Evolutionary conservation across 2,329 filamentous ascomycete species (phyloP), one percentile per base, ranked within the genome.

Genomic region (Talaromyces pinophilus): DNA sequence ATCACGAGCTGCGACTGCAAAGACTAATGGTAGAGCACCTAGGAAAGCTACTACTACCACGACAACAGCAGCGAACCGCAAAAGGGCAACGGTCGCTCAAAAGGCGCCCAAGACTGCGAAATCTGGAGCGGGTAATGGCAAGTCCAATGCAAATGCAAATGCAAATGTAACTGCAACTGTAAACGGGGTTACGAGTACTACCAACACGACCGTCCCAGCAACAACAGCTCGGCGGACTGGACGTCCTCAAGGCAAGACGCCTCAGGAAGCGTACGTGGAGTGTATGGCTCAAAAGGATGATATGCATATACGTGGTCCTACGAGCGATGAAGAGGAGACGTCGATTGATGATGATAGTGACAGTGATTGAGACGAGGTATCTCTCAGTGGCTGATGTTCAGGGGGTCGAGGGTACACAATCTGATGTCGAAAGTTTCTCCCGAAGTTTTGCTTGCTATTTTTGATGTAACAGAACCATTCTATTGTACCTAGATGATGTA

Each of bases 401-500:
- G 19, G 13, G 13, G 15, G 22, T 44, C 8, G 11, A 22, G 17
- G 30, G n/a, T 40, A 57, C 33, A 38, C 19, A 38, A 38, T 40
- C 5, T 10, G 28, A 28, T 30, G 19, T 25, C 15, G 15, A 30
- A 35, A 11, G 15, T 11, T 35, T 57, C 8, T 22, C 7, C 10
- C 19, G 7, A 19, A 30, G 48, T 54, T 54, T 54, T 28, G 25
- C 3, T 30, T 30, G 25, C 48, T 17, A 35, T 55, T 33, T 25
- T 30, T 57, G 7, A 57, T 57, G 19, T 17, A 57, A 22, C 28
- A 38, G 33, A 40, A 46, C 38, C n/a, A 25, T 13, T 54, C 60
- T 62, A 54, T 54, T 54, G 44, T 40, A 62, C 60, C 25, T 62
- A 52, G 33, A 54, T 40, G 22, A 38, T 52, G 44, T n/a, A 54